Conservation (phyloP, 148 eudicot species). For the Amaranthus hypochondriacus region DNA sequence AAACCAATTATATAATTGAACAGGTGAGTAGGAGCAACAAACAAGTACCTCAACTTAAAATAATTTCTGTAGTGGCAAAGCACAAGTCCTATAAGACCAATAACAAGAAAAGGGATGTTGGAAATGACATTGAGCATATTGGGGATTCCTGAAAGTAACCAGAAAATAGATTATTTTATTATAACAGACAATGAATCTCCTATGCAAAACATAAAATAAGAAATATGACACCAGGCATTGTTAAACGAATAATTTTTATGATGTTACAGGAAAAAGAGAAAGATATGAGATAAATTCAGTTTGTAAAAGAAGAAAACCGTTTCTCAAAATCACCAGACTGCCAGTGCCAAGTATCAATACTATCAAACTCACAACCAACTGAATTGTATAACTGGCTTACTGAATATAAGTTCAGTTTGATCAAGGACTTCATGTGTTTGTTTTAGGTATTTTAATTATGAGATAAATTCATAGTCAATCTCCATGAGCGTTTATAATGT, state of each 20-base stretch:
- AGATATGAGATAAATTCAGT: not conserved
- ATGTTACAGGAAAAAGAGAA: not conserved
- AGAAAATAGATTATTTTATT: slow-evolving; percentile 15
- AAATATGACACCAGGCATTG: not conserved
- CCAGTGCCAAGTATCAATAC: too few species aligned
- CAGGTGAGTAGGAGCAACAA: not conserved
- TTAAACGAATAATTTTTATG: not conserved
- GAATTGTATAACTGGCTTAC: too few species aligned
- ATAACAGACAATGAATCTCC: not conserved
- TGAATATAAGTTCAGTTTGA: too few species aligned
- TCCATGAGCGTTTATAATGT: too few species aligned
- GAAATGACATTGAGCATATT: slow-evolving; percentile 80
- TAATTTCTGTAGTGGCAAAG: slow-evolving; percentile 70
- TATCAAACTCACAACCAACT: too few species aligned
- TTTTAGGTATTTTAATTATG: too few species aligned
- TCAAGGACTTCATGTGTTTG: too few species aligned
- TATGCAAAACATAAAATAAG: not conserved
- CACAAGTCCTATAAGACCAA: slow-evolving; percentile 75
- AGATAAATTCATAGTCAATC: too few species aligned
- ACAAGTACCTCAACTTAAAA: slow-evolving; percentile 67
- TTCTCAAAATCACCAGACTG: too few species aligned
- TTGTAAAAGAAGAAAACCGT: not conserved
- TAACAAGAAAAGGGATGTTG: slow-evolving; percentile 73
- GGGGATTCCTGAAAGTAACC: slow-evolving; percentile 67
- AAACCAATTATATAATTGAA: not conserved